Evolutionary conservation across 2,329 filamentous ascomycete genomes (phyloP).

Genomic region (Ophiognomonia clavigignenti-juglandacearum): DNA sequence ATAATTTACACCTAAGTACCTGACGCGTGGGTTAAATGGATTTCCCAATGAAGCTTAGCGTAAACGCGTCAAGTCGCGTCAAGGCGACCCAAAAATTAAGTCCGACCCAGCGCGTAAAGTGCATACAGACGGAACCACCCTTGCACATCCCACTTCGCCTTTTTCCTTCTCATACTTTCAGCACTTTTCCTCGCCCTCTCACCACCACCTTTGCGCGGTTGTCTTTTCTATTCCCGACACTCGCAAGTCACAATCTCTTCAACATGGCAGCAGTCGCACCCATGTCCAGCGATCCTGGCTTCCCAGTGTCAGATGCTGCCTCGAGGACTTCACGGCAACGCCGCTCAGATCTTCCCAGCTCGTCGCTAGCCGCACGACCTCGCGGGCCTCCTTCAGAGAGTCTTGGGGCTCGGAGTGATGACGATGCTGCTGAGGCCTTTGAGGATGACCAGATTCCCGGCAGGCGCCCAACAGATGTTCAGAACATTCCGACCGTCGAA

Average conservation of each 20-base stretch:
- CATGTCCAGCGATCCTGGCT: constrained; percentile 51
- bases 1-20: too few species aligned
- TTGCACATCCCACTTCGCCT: constrained; percentile 7
- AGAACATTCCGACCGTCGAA: constrained; percentile 64
- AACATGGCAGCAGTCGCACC: constrained; percentile 34
- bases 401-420: constrained; percentile 54
- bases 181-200: neutral
- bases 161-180: neutral
- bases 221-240: neutral
- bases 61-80: constrained; percentile 1
- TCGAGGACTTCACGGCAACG: constrained; percentile 41
- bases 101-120: too few species aligned
- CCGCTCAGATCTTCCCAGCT: constrained; percentile 43
- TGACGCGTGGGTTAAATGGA: constrained; percentile 2
- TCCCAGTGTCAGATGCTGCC: constrained; percentile 52
- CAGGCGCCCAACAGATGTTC: constrained; percentile 40
- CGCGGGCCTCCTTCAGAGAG: constrained; percentile 60
- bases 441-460: constrained; percentile 59
- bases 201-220: neutral
- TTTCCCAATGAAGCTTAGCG: constrained; percentile 9
- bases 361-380: constrained; percentile 41
- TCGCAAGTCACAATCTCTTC: neutral
- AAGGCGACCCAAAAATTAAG: constrained; percentile 13
- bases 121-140: too few species aligned
- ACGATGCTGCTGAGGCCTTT: constrained; percentile 53